A percentile compares a stretch with the other conserved stretches of the same genome.
Evolutionary conservation across 1,139 yeast genomes (phyloP).

Genomic region (Hyphopichia wangnamkhiaoensis): DNA sequence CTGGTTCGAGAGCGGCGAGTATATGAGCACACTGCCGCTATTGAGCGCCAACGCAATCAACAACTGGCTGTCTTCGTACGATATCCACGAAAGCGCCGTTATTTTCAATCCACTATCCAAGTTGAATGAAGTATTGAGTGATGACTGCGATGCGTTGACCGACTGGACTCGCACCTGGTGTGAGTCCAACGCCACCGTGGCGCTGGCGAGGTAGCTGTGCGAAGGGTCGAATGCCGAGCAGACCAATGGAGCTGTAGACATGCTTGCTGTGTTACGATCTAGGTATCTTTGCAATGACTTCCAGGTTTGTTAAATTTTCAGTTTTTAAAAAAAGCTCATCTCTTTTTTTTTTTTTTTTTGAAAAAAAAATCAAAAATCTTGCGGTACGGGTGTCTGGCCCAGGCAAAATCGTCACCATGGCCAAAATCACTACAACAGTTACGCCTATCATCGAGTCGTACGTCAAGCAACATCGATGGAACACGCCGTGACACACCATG

Average conservation of each 20-base stretch:
- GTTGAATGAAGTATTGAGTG: constrained; percentile 43
- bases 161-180: constrained; percentile 72
- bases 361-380: no score
- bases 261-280: not conserved
- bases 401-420: no score
- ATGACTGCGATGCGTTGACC: constrained; percentile 35
- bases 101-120: constrained; percentile 59
- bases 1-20: constrained; percentile 66
- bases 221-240: constrained; percentile 49
- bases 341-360: not conserved
- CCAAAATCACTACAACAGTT: no score
- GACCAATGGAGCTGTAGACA: constrained; percentile 3
- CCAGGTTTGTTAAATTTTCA: not conserved
- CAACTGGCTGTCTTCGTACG: constrained; percentile 34
- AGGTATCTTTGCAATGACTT: not conserved
- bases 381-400: no score
- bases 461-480: no score
- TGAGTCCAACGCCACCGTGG: constrained; percentile 68
- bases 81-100: constrained; percentile 59
- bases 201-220: constrained; percentile 65
- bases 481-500: no score
- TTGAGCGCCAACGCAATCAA: constrained; percentile 66
- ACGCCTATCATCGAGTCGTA: no score
- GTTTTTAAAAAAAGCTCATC: no score
- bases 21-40: constrained; percentile 64